These are phyloP conservation scores for Trichoderma sp. DNA, from an alignment of 2,329 filamentous ascomycete genomes.

Conservation along the genomic window DNA sequence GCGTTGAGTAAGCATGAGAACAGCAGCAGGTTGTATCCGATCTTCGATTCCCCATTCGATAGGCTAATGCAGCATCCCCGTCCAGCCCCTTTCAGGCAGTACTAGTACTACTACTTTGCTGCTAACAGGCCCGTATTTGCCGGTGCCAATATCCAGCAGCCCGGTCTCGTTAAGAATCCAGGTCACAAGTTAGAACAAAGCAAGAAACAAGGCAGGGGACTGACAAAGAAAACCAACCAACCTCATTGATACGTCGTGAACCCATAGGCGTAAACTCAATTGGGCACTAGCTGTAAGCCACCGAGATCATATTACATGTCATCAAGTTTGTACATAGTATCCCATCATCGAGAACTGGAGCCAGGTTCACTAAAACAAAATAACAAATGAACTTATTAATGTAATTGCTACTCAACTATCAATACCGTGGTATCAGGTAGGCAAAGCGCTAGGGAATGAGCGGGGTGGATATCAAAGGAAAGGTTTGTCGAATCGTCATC, in stretches of 20 bases:
- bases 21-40: not conserved
- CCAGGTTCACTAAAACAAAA: not conserved
- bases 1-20: not conserved
- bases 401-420: slow-evolving; percentile 2
- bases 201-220: not conserved
- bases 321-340: no score
- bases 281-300: not conserved
- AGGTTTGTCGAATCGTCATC: no score
- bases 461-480: not conserved
- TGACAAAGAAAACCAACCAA: not conserved
- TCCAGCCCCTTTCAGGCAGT: not conserved
- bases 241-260: not conserved
- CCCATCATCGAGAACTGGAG: not conserved
- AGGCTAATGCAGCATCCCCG: not conserved
- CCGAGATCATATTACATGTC: not conserved
- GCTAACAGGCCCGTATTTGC: not conserved
- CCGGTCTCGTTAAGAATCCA: not conserved
- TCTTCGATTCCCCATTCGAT: not conserved
- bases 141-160: not conserved
- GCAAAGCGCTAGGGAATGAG: not conserved
- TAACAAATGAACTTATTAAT: not conserved
- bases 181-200: not conserved
- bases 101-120: no score
- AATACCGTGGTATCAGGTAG: slow-evolving; percentile 10
- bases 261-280: not conserved